These are phyloP conservation scores for Trichomonas gallinae DNA, from an alignment of 208 protist species.

Conservation along the genomic window DNA sequence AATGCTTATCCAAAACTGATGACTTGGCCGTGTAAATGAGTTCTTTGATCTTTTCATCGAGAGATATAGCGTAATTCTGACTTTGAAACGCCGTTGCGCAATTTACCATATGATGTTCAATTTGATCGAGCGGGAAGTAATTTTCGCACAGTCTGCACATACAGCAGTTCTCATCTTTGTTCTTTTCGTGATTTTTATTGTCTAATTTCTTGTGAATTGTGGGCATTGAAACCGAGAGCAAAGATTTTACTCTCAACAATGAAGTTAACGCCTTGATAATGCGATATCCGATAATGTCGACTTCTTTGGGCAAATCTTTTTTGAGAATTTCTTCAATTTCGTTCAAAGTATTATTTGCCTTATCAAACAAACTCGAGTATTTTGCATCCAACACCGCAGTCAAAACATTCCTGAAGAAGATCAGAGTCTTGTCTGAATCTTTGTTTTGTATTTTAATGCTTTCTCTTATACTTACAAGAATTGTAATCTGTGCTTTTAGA, in stretches of 20 bases:
- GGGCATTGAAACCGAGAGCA: not conserved
- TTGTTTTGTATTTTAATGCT: no score
- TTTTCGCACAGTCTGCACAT: not conserved
- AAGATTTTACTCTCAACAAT: not conserved
- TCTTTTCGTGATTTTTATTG: not conserved
- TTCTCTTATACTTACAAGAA: no score
- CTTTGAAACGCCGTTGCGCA: not conserved
- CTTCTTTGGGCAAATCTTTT: not conserved
- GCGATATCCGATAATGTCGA: not conserved
- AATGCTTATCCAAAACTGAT: not conserved
- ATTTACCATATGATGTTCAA: not conserved
- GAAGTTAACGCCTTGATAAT: not conserved
- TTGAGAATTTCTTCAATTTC: not conserved
- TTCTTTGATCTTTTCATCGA: not conserved
- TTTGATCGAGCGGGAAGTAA: not conserved
- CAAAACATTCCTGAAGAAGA: not conserved
- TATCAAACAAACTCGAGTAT: not conserved
- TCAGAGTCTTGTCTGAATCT: not conserved
- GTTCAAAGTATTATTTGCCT: not conserved
- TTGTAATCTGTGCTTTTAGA: no score
- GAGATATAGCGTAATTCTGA: not conserved
- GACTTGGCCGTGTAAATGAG: not conserved
- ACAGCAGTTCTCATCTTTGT: not conserved
- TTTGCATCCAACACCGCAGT: not conserved
- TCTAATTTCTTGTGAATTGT: not conserved